These are phyloP conservation scores for Salisapilia sapeloensis DNA, from an alignment of 352 stramenopile species.

Conservation along the genomic window DNA sequence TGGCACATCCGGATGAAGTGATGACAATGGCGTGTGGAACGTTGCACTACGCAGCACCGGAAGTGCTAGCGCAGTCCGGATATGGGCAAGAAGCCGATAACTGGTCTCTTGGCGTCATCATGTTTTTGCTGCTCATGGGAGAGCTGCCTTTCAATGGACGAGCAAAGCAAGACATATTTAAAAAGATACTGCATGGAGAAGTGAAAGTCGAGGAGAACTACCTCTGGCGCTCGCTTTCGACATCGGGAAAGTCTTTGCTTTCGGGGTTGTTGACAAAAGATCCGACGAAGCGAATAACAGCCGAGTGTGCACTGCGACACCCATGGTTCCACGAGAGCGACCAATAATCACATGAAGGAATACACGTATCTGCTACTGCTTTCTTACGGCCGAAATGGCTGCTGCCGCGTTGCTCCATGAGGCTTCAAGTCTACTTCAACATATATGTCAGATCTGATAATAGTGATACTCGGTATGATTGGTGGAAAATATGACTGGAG, in stretches of 20 bases:
- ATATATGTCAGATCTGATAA: no score
- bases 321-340: no score
- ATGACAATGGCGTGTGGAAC: conserved; percentile 90
- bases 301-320: conserved; percentile 59
- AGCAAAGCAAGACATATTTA: conserved; percentile 84
- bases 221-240: conserved; percentile 36
- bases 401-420: no score
- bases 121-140: conserved; percentile 82
- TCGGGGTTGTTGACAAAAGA: conserved; percentile 76
- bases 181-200: conserved; percentile 79
- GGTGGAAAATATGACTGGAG: no score
- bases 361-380: no score
- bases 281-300: conserved; percentile 55
- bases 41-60: conserved; percentile 87
- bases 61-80: conserved; percentile 78
- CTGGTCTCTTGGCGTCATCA: conserved; percentile 87
- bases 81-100: conserved; percentile 86
- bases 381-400: no score
- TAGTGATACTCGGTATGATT: no score
- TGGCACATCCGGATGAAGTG: conserved; percentile 83
- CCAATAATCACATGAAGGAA: no score
- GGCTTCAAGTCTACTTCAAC: no score
- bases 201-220: conserved; percentile 60
- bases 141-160: conserved; percentile 86
- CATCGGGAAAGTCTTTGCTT: conserved; percentile 40